Conservation (phyloP, 176 grass and related monocot species). For the Oryza nivara region DNA sequence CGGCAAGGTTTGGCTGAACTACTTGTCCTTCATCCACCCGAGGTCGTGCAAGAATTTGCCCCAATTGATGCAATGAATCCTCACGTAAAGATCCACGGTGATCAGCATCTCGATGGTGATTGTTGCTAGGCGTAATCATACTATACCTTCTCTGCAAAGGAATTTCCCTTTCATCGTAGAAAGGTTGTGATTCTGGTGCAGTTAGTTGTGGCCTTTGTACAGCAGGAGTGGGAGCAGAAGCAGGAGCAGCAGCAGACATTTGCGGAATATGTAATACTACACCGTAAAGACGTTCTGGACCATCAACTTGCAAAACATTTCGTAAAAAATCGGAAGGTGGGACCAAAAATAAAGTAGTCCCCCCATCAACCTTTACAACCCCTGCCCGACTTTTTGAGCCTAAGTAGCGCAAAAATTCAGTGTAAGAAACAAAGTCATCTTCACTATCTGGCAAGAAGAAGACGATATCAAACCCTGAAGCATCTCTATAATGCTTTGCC, state of each 20-base stretch:
- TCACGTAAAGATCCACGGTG: constrained; percentile 46
- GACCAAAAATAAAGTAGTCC: constrained; percentile 83
- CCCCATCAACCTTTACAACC: constrained; percentile 86
- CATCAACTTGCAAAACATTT: constrained; percentile 77
- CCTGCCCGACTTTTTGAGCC: constrained; percentile 84
- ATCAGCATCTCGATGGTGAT: constrained; percentile 38
- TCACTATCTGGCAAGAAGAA: constrained; percentile 92
- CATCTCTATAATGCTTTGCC: constrained; percentile 71
- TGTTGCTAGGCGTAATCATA: constrained; percentile 33
- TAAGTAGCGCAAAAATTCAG: constrained; percentile 86
- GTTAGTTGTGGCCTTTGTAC: constrained; percentile 52
- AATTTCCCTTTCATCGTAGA: constrained; percentile 52
- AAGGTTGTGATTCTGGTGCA: constrained; percentile 40
- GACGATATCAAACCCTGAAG: constrained; percentile 74
- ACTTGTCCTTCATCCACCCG: constrained; percentile 45
- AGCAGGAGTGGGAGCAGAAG: not conserved
- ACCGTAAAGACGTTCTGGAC: constrained; percentile 88
- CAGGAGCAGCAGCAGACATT: constrained; percentile 44
- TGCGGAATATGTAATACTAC: constrained; percentile 81
- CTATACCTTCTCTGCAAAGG: constrained; percentile 50
- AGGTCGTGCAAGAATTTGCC: constrained; percentile 25
- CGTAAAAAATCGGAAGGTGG: constrained; percentile 86
- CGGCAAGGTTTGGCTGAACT: constrained; percentile 45
- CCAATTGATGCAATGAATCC: constrained; percentile 32
- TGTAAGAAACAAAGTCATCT: constrained; percentile 93